These are phyloP conservation scores for Curvularia sp. DNA, from an alignment of 2,329 filamentous ascomycete genomes.

Conservation along the genomic window DNA sequence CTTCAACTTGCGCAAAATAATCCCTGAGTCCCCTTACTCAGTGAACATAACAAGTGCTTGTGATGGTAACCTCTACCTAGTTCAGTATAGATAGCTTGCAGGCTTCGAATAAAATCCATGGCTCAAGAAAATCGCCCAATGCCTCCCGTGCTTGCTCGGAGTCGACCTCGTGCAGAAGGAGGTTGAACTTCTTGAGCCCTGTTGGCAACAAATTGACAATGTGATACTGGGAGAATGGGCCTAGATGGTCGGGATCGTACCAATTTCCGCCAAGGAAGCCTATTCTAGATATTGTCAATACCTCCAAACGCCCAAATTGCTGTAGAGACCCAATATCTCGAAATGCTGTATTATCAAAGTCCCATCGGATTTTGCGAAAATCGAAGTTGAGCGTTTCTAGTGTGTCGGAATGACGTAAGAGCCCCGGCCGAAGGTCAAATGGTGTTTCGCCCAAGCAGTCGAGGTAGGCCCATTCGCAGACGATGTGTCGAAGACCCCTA, in stretches of 20 bases:
- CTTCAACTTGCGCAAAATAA: conserved; percentile 9
- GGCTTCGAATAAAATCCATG: conserved; percentile 19
- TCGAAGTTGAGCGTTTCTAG: conserved; percentile 29
- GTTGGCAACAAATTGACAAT: conserved; percentile 24
- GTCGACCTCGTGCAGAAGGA: conserved; percentile 10
- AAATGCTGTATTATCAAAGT: neutral
- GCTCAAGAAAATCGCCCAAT: conserved; percentile 7
- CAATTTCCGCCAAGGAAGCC: conserved; percentile 8
- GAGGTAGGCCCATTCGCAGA: conserved; percentile 30
- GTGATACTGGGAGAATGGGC: neutral
- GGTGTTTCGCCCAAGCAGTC: neutral
- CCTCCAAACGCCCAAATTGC: conserved; percentile 16
- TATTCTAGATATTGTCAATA: conserved; percentile 22
- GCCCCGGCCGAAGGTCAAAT: conserved; percentile 17
- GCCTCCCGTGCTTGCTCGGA: neutral
- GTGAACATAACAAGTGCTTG: too few relatives aligned
- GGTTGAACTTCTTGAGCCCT: conserved; percentile 15
- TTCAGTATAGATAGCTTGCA: conserved; percentile 1
- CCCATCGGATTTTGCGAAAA: conserved; percentile 16
- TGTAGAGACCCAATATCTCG: conserved; percentile 20
- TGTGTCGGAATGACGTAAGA: conserved; percentile 23
- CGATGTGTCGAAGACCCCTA: conserved; percentile 28
- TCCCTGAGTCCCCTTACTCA: neutral
- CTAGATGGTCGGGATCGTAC: conserved; percentile 6
- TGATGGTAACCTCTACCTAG: conserved; percentile 1